Evolutionary conservation across 306 rosid species (phyloP).

Genomic region (Medicago ruthenica): DNA sequence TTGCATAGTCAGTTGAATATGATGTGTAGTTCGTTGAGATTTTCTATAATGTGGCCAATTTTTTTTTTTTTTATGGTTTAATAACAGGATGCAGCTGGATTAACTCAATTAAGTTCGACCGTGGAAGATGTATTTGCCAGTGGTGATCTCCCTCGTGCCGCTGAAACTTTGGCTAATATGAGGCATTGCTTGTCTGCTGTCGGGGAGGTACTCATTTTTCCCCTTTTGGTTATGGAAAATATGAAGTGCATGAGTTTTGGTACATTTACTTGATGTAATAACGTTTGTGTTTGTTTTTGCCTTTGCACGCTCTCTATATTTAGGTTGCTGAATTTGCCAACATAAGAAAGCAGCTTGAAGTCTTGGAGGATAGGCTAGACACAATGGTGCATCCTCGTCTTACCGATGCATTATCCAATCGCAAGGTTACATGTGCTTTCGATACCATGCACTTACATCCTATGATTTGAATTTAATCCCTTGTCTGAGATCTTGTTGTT

Average conservation of each 20-base stretch:
- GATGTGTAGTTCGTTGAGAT: neutral
- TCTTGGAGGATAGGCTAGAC: constrained; percentile 96
- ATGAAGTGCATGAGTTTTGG: neutral
- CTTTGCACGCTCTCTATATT: neutral
- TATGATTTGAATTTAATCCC: constrained; percentile 4
- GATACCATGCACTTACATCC: constrained; percentile 8
- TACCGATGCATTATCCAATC: constrained; percentile 85
- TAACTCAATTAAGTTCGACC: constrained; percentile 91
- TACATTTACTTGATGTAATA: constrained; percentile 15
- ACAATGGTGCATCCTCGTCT: constrained; percentile 95
- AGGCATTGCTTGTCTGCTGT: constrained; percentile 99
- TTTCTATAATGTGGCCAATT: constrained; percentile 19
- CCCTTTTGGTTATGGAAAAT: neutral
- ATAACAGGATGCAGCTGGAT: constrained; percentile 96
- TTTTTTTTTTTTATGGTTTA: no score
- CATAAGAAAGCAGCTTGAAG: constrained; percentile 96
- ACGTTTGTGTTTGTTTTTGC: constrained; percentile 4
- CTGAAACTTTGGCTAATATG: constrained; percentile 96
- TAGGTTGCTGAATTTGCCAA: constrained; percentile 99
- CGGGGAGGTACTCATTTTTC: constrained; percentile 73
- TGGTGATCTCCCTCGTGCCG: constrained; percentile 97
- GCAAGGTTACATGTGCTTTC: constrained; percentile 61
- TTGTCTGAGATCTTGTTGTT: constrained; percentile 34
- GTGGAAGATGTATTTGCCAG: constrained; percentile 98
- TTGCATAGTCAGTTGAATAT: constrained; percentile 17